These are phyloP conservation scores for Sisymbrium altissimum DNA, from an alignment of 345 rosid genomes.

Conservation along the genomic window DNA sequence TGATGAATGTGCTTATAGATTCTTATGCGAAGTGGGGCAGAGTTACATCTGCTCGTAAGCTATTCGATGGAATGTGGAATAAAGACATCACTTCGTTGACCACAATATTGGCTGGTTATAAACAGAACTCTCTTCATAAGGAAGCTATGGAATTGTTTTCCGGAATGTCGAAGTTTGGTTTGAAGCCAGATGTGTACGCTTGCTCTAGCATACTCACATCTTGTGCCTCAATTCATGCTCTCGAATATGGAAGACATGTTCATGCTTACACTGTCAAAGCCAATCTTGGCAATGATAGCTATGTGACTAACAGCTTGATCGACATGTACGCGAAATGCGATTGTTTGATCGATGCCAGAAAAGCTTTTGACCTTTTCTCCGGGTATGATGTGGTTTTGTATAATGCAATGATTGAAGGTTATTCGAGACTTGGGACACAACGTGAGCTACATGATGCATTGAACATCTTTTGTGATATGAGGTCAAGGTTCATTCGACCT, in stretches of 20 bases:
- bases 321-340: slow-evolving; percentile 75
- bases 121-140: slow-evolving; percentile 52
- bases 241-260: slow-evolving; percentile 57
- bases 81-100: slow-evolving; percentile 69
- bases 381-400: slow-evolving; percentile 51
- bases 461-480: slow-evolving; percentile 56
- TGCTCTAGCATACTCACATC: slow-evolving; percentile 72
- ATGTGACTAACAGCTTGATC: slow-evolving; percentile 57
- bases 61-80: slow-evolving; percentile 50
- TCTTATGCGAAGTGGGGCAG: slow-evolving; percentile 59
- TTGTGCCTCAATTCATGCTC: slow-evolving; percentile 56
- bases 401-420: slow-evolving; percentile 80
- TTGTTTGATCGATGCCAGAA: slow-evolving; percentile 52
- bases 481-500: slow-evolving; percentile 45
- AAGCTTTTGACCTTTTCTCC: slow-evolving; percentile 45
- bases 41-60: slow-evolving; percentile 40
- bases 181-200: slow-evolving; percentile 58
- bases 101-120: slow-evolving; percentile 65
- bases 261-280: slow-evolving; percentile 62
- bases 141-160: slow-evolving; percentile 56
- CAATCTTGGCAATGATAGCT: slow-evolving; percentile 50
- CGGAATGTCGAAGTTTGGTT: slow-evolving; percentile 43
- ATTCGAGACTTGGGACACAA: slow-evolving; percentile 48
- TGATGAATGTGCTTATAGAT: slow-evolving; percentile 61
- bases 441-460: slow-evolving; percentile 47